Evolutionary conservation across 2,329 filamentous ascomycete genomes (phyloP), one percentile per base, ranked within the genome.

Genomic region (Tolypocladium paradoxum): DNA sequence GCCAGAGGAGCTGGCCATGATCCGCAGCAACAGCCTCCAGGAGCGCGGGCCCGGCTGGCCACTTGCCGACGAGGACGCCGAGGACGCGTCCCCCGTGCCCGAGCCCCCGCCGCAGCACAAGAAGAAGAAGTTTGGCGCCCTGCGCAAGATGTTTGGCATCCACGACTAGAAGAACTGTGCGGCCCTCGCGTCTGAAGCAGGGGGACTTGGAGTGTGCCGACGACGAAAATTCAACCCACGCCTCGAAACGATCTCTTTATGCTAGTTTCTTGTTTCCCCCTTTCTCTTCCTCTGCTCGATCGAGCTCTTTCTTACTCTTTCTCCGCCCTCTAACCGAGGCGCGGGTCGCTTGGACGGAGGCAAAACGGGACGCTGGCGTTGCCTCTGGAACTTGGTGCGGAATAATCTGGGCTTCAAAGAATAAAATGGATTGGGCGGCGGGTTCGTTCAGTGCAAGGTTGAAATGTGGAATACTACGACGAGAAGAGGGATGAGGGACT

Each of bases 41-140:
- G 64, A 63, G 54, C 61, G 60, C 18, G 63, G 57, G 18, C 55
- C 62, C 18, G 67, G 62, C 53, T 71, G 69, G 69, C 69, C 69
- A 12, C 58, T 71, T 18, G 60, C 60, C 7, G 58, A 63, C 22
- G 60, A 58, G 12, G 57, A 68, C 16, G 49, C 54, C 35, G 55
- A 53, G n/a, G 52, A 58, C 9, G 53, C 47, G 12, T 36, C 50
- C 50, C 56, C 29, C 16, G 40, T 22, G 52, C 49, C 12, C 55
- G 43, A 49, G 29, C 31, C 33, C 16, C 45, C 46, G 37, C 55
- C 58, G 36, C 55, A 45, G 51, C 65, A 60, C 56, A 76, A 69
- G 70, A 81, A 78, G 71, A 88, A 88, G 76, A 87, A 84, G 68
- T 88, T 89, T 67, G 76, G 77, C 43, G 70, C 74, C 52, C 67